A percentile compares a stretch with the other conserved stretches of the same genome.
Evolutionary conservation across 164 flowering plant genomes (phyloP).

Genomic region (Magnolia kwangsiensis): DNA sequence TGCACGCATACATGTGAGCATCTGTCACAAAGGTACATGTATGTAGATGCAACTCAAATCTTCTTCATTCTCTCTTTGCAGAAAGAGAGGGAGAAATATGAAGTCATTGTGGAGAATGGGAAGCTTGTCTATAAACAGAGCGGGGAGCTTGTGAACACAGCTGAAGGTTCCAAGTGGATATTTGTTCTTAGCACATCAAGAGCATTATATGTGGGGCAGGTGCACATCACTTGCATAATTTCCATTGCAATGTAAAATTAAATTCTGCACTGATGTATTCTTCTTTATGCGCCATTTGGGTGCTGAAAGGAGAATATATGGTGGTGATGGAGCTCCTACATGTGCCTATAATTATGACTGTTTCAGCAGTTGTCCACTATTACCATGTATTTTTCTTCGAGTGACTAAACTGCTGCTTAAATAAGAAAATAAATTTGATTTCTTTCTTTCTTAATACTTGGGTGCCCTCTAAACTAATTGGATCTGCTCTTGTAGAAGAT

Average conservation of each 20-base stretch:
- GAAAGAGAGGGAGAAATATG: conserved; percentile 68
- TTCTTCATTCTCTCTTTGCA: conserved; percentile 21
- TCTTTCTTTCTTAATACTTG: neutral
- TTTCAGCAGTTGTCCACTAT: neutral
- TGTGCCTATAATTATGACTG: no score
- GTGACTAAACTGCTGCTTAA: neutral
- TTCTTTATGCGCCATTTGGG: neutral
- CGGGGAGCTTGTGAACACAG: conserved; percentile 34
- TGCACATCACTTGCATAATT: neutral
- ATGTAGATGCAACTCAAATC: conserved; percentile 4
- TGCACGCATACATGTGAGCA: neutral
- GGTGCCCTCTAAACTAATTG: neutral
- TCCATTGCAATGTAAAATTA: neutral
- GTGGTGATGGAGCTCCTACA: no score
- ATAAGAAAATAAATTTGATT: no score
- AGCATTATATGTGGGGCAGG: conserved; percentile 51
- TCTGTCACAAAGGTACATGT: neutral
- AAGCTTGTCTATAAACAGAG: conserved; percentile 55
- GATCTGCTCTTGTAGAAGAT: conserved; percentile 37
- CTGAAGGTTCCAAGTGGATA: conserved; percentile 62
- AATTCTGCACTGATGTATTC: neutral
- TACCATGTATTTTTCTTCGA: neutral
- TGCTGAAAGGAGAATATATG: neutral
- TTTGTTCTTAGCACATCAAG: conserved; percentile 73
- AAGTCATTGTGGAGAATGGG: conserved; percentile 59